phyloP scores from a whole-genome alignment of 352 stramenopile genomes.

The Thraustotheca clavata region DNA sequence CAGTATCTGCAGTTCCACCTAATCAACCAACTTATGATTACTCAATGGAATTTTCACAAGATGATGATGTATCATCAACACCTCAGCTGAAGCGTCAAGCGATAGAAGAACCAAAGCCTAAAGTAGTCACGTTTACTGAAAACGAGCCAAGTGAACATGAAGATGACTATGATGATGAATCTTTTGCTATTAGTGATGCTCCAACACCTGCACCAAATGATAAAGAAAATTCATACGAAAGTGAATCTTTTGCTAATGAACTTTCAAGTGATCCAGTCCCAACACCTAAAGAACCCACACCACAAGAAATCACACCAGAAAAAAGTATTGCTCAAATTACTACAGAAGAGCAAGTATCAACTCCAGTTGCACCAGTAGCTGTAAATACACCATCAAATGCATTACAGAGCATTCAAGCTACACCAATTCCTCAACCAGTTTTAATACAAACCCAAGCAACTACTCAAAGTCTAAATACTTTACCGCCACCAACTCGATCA shows the following conservation, averaged over 20 bases:
- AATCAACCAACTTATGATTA: constrained; percentile 43
- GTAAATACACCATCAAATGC: too few relatives aligned
- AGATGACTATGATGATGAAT: constrained; percentile 23
- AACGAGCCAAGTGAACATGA: background rate
- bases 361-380: background rate
- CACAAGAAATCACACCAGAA: too few relatives aligned
- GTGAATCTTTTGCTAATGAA: background rate
- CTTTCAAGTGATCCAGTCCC: background rate
- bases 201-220: background rate
- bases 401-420: too few relatives aligned
- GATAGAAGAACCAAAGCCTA: constrained; percentile 9
- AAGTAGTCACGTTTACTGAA: background rate
- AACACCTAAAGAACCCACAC: too few relatives aligned
- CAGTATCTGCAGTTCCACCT: background rate
- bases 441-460: background rate
- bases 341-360: background rate
- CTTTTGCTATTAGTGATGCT: constrained; percentile 22
- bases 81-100: background rate
- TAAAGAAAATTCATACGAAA: background rate
- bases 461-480: background rate
- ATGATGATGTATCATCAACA: constrained; percentile 19
- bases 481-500: background rate
- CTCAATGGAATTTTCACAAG: constrained; percentile 65
- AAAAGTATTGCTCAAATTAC: too few relatives aligned
- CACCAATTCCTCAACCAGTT: background rate